A percentile compares a stretch with the other conserved stretches of the same genome.
Conservation (phyloP, 2,329 filamentous ascomycete species). For the Cladosporium sp. region DNA sequence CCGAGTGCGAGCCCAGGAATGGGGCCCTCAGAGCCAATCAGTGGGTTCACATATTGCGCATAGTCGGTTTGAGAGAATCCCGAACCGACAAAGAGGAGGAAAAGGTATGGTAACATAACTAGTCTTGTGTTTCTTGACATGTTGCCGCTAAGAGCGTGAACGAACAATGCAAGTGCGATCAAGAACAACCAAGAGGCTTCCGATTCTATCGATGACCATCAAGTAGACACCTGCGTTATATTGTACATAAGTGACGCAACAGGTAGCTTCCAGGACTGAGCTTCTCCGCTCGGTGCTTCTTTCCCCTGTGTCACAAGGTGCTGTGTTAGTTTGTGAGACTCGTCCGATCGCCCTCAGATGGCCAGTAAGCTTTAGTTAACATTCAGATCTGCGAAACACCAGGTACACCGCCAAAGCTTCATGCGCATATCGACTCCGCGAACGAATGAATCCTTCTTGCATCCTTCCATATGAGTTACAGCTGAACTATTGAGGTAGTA, state of each 20-base stretch:
- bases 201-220: background rate
- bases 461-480: background rate
- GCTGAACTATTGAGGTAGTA: background rate
- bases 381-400: background rate
- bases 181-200: background rate
- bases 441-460: background rate
- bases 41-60: slow-evolving; percentile 51
- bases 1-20: slow-evolving; percentile 48
- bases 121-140: background rate
- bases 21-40: slow-evolving; percentile 54
- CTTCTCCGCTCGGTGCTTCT: background rate
- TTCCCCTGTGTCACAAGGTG: background rate
- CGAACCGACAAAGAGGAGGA: background rate
- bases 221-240: background rate
- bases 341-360: background rate
- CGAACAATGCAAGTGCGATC: background rate
- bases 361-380: background rate
- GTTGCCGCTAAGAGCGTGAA: background rate
- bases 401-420: background rate
- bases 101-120: background rate
- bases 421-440: background rate
- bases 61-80: slow-evolving; percentile 36
- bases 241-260: background rate
- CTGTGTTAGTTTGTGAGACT: background rate
- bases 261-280: background rate